Evolutionary conservation across 805 yeast species (phyloP).

Genomic region (Wickerhamiella cacticola): DNA sequence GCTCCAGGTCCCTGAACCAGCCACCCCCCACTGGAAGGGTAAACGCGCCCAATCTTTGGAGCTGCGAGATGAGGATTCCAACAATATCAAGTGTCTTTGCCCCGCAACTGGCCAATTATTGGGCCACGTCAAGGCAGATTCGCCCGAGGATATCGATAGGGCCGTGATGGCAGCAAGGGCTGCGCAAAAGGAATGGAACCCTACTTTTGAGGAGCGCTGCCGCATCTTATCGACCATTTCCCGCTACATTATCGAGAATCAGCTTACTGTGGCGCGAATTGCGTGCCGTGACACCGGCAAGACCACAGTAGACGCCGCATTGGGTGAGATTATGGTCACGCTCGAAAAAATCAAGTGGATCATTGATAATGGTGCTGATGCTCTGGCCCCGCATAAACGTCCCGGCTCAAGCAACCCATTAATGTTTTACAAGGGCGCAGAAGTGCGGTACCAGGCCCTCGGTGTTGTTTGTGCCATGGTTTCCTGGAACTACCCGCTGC

Average conservation of each 20-base stretch:
- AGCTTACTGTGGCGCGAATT: slow-evolving; percentile 73
- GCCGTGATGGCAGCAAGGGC: slow-evolving; percentile 40
- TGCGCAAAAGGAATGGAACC: slow-evolving; percentile 44
- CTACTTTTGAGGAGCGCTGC: slow-evolving; percentile 50
- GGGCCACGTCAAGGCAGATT: slow-evolving; percentile 56
- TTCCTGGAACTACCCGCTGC: slow-evolving; percentile 97
- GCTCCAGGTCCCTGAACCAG: slow-evolving; percentile 57
- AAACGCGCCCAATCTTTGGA: slow-evolving; percentile 56
- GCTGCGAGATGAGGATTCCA: slow-evolving; percentile 50
- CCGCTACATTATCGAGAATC: slow-evolving; percentile 64
- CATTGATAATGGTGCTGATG: slow-evolving; percentile 63
- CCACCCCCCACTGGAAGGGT: slow-evolving; percentile 87
- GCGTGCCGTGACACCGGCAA: slow-evolving; percentile 97
- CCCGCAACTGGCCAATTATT: slow-evolving; percentile 92
- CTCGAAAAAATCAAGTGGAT: slow-evolving; percentile 89
- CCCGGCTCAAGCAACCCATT: slow-evolving; percentile 80
- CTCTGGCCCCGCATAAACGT: slow-evolving; percentile 57
- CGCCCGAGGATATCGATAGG: slow-evolving; percentile 58
- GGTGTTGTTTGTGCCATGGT: slow-evolving; percentile 83
- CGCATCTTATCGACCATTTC: slow-evolving; percentile 58
- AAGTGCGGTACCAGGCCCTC: slow-evolving; percentile 85
- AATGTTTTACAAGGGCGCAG: slow-evolving; percentile 84
- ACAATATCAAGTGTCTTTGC: slow-evolving; percentile 69
- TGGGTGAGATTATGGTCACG: slow-evolving; percentile 88
- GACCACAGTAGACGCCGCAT: slow-evolving; percentile 84